Evolutionary conservation across 345 rosid species (phyloP).

Genomic region (Arabis alpina): DNA sequence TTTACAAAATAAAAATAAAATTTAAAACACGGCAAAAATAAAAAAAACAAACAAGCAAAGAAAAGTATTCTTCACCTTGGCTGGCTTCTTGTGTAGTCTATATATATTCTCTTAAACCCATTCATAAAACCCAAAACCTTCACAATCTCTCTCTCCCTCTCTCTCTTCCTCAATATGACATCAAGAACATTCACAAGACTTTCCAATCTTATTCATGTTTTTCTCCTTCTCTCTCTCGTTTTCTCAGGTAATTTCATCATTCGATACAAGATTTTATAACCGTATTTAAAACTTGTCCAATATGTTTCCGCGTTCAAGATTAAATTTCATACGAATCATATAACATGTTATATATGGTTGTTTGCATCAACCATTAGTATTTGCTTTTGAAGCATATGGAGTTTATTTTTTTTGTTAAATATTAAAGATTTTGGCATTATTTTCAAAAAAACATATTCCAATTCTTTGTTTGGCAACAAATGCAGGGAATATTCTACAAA

Average conservation of each 20-base stretch:
- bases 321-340: no score
- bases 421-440: not conserved
- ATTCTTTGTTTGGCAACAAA: constrained; percentile 23
- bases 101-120: constrained; percentile 28
- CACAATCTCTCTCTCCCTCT: constrained; percentile 30
- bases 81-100: constrained; percentile 30
- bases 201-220: constrained; percentile 39
- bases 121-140: constrained; percentile 40
- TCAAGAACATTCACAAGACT: constrained; percentile 40
- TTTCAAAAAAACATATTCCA: not conserved
- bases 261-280: not conserved
- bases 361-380: not conserved
- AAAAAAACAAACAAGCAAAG: constrained; percentile 62
- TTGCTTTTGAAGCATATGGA: not conserved
- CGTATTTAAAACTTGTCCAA: not conserved
- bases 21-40: not conserved
- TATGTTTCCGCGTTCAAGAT: not conserved
- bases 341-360: no score
- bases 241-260: constrained; percentile 50
- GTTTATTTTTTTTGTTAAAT: not conserved
- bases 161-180: constrained; percentile 43
- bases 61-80: constrained; percentile 54
- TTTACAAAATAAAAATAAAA: constrained; percentile 12
- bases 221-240: constrained; percentile 47
- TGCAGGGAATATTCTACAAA: constrained; percentile 51